Conservation (phyloP, 495 filamentous ascomycete genomes). For the Hypoxylon subgilvum region DNA sequence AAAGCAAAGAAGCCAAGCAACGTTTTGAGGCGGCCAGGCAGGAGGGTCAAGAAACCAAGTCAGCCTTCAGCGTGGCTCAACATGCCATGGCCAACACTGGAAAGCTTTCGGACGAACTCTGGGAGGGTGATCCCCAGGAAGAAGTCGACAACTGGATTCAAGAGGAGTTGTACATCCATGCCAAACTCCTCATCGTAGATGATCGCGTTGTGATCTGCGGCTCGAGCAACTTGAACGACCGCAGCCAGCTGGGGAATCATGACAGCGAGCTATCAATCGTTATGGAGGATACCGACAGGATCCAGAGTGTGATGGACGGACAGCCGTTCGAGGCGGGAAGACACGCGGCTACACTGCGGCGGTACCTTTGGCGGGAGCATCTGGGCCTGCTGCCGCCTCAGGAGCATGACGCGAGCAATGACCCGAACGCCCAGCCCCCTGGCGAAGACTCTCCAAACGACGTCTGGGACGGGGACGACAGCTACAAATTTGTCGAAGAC, state of each 20-base stretch:
- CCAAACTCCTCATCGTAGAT: constrained; percentile 85
- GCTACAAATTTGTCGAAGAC: constrained; percentile 80
- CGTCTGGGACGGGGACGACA: constrained; percentile 62
- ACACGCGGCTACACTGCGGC: constrained; percentile 79
- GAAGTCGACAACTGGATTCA: constrained; percentile 89
- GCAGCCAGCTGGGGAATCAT: constrained; percentile 86
- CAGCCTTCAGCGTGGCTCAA: constrained; percentile 75
- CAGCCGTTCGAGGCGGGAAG: constrained; percentile 73
- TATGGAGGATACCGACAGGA: constrained; percentile 80
- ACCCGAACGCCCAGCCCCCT: constrained; percentile 84
- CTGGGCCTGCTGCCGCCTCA: constrained; percentile 82
- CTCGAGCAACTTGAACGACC: constrained; percentile 89
- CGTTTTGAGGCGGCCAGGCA: constrained; percentile 67
- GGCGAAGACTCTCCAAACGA: constrained; percentile 72
- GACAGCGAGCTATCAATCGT: constrained; percentile 93
- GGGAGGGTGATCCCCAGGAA: constrained; percentile 70
- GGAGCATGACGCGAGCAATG: constrained; percentile 68
- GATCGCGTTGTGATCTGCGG: constrained; percentile 84
- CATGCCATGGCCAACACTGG: constrained; percentile 77
- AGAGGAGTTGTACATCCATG: constrained; percentile 93
- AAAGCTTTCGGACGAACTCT: constrained; percentile 70
- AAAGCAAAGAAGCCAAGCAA: constrained; percentile 59
- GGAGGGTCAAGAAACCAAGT: constrained; percentile 52
- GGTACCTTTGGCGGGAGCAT: constrained; percentile 92
- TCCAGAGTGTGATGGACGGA: constrained; percentile 80